These are phyloP conservation scores for Alnus glutinosa DNA, from an alignment of 306 rosid genomes.

Conservation along the genomic window DNA sequence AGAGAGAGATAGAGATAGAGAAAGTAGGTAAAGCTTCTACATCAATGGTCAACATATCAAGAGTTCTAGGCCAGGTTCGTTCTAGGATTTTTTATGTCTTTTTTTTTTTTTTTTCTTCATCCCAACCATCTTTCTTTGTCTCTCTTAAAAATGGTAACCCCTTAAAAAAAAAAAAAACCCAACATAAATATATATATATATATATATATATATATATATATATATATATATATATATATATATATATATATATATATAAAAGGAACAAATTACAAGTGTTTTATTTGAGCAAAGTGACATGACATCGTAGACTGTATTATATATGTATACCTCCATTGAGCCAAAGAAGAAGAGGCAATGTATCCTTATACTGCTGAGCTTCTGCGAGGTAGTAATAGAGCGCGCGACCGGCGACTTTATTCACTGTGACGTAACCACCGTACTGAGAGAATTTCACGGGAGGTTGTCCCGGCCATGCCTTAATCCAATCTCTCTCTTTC, in stretches of 20 bases:
- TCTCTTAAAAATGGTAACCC: background rate
- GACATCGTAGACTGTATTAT: background rate
- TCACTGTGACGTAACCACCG: conserved; percentile 83
- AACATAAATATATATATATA: background rate
- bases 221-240: too few relatives aligned
- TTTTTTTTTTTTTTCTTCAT: background rate
- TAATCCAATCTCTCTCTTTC: conserved; percentile 68
- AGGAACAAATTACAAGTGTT: background rate
- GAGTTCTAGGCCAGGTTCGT: background rate
- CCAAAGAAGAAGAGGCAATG: conserved; percentile 92
- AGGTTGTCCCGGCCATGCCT: conserved; percentile 80
- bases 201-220: too few relatives aligned
- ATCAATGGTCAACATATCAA: background rate
- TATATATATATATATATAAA: too few relatives aligned
- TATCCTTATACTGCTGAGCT: conserved; percentile 43
- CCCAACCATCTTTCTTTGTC: background rate
- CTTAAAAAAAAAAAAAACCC: background rate
- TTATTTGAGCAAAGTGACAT: background rate
- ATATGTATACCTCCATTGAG: conserved; percentile 80
- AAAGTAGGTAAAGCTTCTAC: background rate
- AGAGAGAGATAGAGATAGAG: background rate
- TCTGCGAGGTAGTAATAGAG: conserved; percentile 79
- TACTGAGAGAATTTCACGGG: conserved; percentile 61
- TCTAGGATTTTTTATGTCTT: background rate
- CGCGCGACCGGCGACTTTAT: conserved; percentile 66